Percentiles rank a stretch among this genome's conserved stretches.
These are phyloP conservation scores for Capsella bursapastoris DNA, from an alignment of 345 rosid genomes.

Conservation along the genomic window DNA sequence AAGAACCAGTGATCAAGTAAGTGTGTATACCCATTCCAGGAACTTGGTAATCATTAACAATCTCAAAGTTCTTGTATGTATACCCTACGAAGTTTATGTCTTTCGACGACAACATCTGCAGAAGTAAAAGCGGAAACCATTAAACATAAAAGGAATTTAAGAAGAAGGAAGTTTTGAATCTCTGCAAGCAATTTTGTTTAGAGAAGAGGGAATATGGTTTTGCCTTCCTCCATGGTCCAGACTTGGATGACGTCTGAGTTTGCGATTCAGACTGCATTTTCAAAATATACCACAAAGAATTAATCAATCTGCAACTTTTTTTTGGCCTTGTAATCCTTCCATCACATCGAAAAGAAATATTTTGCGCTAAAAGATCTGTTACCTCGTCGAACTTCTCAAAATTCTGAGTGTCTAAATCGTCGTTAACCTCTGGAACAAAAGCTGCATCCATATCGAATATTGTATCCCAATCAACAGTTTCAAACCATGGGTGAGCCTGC, in stretches of 20 bases:
- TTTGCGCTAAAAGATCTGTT: not conserved
- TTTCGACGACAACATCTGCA: conserved; percentile 83
- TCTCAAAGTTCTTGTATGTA: conserved; percentile 89
- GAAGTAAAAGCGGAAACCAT: conserved; percentile 5
- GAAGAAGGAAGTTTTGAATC: not conserved
- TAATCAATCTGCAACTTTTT: not conserved
- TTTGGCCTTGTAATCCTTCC: not conserved
- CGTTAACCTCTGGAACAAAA: conserved; percentile 88
- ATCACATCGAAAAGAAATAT: not conserved
- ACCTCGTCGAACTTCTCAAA: conserved; percentile 98
- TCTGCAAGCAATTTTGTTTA: conserved; percentile 7
- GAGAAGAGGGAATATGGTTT: conserved; percentile 12
- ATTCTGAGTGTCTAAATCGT: conserved; percentile 96
- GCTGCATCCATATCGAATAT: conserved; percentile 94
- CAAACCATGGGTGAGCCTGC: conserved; percentile 91
- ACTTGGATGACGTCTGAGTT: conserved; percentile 54
- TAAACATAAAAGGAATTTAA: conserved; percentile 2
- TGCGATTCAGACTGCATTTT: conserved; percentile 53
- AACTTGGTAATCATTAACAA: conserved; percentile 87
- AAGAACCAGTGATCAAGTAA: conserved; percentile 23
- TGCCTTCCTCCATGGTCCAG: conserved; percentile 95
- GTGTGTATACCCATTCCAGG: conserved; percentile 76
- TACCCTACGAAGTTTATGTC: conserved; percentile 87
- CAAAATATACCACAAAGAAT: conserved; percentile 34
- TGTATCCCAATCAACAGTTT: conserved; percentile 73